Evolutionary conservation across 805 yeast genomes (phyloP).

Genomic region (Teunomyces barrocoloradensis): DNA sequence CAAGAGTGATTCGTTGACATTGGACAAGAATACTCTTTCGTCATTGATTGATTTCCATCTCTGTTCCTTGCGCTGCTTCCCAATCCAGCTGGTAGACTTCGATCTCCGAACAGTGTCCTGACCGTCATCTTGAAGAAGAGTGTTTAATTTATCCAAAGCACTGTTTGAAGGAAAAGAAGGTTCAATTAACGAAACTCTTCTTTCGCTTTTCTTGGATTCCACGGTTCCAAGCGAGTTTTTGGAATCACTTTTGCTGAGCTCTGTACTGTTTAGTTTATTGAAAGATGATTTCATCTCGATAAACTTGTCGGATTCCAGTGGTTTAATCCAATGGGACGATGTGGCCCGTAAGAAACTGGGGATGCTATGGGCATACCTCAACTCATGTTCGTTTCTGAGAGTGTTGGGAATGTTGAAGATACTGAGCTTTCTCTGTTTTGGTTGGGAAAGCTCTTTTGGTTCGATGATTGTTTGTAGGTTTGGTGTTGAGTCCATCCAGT

Average conservation of each 20-base stretch:
- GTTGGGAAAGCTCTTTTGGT: neutral
- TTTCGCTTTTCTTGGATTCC: neutral
- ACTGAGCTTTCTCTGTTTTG: conserved; percentile 5
- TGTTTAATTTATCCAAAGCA: neutral
- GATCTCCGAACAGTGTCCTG: conserved; percentile 19
- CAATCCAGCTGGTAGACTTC: conserved; percentile 22
- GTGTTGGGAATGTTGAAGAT: conserved; percentile 3
- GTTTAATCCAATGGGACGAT: neutral
- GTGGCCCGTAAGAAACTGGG: conserved; percentile 8
- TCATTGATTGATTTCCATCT: conserved; percentile 25
- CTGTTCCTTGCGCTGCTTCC: conserved; percentile 15
- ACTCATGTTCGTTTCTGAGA: conserved; percentile 5
- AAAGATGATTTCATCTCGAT: conserved; percentile 6
- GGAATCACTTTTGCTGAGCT: neutral
- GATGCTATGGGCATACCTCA: conserved; percentile 11
- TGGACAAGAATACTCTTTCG: conserved; percentile 27
- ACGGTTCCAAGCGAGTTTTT: neutral
- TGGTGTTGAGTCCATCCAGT: conserved; percentile 22
- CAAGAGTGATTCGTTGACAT: conserved; percentile 28
- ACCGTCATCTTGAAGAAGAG: neutral
- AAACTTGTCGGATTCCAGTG: conserved; percentile 2
- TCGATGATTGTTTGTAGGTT: conserved; percentile 1
- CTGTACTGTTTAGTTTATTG: neutral
- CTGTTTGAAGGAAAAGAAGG: neutral
- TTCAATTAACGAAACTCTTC: neutral